Conservation (phyloP, 2,329 filamentous ascomycete species). For the Scedosporium minutisporum region DNA sequence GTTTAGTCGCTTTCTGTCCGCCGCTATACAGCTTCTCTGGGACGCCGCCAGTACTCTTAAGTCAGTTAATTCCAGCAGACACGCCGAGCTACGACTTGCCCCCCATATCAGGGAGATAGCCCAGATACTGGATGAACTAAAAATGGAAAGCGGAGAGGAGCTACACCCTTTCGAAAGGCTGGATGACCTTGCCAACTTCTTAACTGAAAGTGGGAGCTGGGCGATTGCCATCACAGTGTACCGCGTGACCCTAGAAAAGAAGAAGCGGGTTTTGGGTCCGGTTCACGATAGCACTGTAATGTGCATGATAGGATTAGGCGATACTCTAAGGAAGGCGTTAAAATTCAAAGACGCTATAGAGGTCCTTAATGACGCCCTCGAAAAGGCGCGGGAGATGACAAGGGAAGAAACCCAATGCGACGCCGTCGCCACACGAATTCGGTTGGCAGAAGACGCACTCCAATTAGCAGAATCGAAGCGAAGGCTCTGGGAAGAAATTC, state of each 20-base stretch:
- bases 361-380: not conserved
- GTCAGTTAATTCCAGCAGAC: not conserved
- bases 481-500: not conserved
- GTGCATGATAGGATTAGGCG: no score
- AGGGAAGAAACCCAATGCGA: not conserved
- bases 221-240: no score
- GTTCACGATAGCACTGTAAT: no score
- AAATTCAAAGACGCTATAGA: not conserved
- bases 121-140: not conserved
- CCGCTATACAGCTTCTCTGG: not conserved
- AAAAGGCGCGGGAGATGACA: not conserved
- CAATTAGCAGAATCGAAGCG: not conserved
- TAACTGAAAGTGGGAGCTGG: no score
- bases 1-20: not conserved
- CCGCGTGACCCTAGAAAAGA: no score
- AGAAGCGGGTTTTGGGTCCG: no score
- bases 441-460: not conserved
- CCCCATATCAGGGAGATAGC: not conserved
- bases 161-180: no score
- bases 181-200: no score
- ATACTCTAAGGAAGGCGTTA: no score
- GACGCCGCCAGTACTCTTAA: not conserved
- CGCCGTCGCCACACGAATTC: not conserved
- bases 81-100: not conserved
- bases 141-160: no score